Evolutionary conservation across 2,329 filamentous ascomycete genomes (phyloP), one percentile per base, ranked within the genome.

Genomic region (Dactylonectria estremocensis): DNA sequence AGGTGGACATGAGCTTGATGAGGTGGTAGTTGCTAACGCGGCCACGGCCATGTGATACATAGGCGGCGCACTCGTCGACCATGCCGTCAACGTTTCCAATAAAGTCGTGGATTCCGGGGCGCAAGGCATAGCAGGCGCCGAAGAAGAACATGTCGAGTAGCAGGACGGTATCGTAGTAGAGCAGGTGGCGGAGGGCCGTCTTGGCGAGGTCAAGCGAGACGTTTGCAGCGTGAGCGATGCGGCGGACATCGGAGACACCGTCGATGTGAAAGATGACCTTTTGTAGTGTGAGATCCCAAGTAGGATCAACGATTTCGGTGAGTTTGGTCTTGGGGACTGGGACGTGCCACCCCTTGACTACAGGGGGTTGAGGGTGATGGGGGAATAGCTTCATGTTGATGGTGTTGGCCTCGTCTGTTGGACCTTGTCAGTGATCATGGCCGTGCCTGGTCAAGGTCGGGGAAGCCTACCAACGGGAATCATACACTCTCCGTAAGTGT

Each of bases 401-500:
- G 0, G 94, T 97, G 80, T 97, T 98, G 68, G 94, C 91, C 73
- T 97, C 94, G 80, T 97, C 95, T 95, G 61, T 18, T 35, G 33
- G 22, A 11, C 37, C 1, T 33, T 8, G 22, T 75, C 2, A 75
- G 67, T 50, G 11, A 40, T 40, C 46, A 37, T 43, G 46, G 24
- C 14, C 46, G 7, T 18, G 6, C 20, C 31, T 20, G 9, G n/a
- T 14, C 14, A 37, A 4, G 22, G 35, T 4, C 6, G 7, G 9
- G 13, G 18, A 46, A 16, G 84, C 89, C 70, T 83, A 95, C 93
- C 93, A 70, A 98, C 95, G 0, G 95, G 95, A 76, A 98, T 97
- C 95, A 97, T 97, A 86, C 95, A 97, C 83, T 99, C 96, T 77
- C 94, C 95, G 77, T 98, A 99, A 76, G 97, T 97, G 78, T 98